Conservation (phyloP, 345 rosid genomes). For the Brassica incana region DNA sequence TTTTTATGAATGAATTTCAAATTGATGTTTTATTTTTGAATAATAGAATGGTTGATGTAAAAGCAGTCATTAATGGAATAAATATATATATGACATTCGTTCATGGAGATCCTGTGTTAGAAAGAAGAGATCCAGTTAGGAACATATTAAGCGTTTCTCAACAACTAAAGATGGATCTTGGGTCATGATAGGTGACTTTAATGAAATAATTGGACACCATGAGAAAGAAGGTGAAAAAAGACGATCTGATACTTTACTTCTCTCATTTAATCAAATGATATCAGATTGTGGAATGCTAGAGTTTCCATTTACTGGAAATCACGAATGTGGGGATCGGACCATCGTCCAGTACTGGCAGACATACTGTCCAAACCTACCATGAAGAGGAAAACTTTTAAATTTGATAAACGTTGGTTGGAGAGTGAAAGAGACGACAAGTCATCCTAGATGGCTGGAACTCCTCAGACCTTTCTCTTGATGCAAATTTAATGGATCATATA, state of each 20-base stretch:
- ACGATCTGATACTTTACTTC: background rate
- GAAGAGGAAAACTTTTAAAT: background rate
- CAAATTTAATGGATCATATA: no score
- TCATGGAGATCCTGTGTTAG: background rate
- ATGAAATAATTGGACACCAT: background rate
- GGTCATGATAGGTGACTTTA: background rate
- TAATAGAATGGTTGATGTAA: background rate
- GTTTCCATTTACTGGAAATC: background rate
- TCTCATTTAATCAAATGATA: background rate
- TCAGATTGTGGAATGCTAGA: background rate
- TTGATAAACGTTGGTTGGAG: background rate
- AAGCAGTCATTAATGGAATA: background rate
- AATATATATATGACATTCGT: background rate
- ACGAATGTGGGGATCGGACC: no score
- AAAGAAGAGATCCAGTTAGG: background rate
- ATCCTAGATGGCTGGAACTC: background rate
- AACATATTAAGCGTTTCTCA: background rate
- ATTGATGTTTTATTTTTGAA: background rate
- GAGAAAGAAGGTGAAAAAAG: background rate
- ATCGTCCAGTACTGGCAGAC: no score
- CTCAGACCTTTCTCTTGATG: no score
- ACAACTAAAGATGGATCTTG: background rate
- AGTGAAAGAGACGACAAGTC: background rate
- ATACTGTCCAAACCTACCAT: no score
- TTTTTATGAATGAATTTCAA: no score